A percentile compares a stretch with the other conserved stretches of the same genome.
Evolutionary conservation across 2,329 filamentous ascomycete genomes (phyloP).

Genomic region (Purpureocillium takamizusanense): DNA sequence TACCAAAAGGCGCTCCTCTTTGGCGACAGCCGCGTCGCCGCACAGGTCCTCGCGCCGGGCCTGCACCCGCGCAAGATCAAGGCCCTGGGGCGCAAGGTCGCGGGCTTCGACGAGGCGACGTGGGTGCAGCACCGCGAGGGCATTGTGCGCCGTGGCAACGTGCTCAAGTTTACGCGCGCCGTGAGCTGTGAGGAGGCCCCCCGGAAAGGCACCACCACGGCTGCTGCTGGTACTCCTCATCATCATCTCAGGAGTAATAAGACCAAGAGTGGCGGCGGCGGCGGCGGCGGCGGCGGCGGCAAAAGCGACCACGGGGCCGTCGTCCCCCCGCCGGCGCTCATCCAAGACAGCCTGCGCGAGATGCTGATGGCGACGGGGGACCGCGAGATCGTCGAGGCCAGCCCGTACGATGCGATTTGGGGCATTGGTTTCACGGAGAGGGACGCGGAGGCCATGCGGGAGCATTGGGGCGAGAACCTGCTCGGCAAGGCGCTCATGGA

Average conservation of each 20-base stretch:
- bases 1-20: conserved; percentile 43
- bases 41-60: conserved; percentile 36
- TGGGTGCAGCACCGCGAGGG: conserved; percentile 43
- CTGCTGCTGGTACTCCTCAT: too few species aligned
- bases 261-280: conserved; percentile 8
- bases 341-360: conserved; percentile 31
- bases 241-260: too few species aligned
- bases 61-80: conserved; percentile 38
- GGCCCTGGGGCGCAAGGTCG: conserved; percentile 44
- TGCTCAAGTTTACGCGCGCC: conserved; percentile 48
- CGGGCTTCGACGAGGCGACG: conserved; percentile 36
- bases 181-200: too few species aligned
- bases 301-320: too few species aligned
- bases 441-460: conserved; percentile 36
- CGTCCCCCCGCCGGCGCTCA: too few species aligned
- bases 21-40: conserved; percentile 31
- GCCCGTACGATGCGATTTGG: conserved; percentile 54
- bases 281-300: conserved; percentile 11
- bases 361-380: conserved; percentile 49
- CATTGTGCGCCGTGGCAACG: conserved; percentile 50
- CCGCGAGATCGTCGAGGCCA: conserved; percentile 53
- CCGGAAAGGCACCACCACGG: too few species aligned
- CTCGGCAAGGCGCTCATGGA: conserved; percentile 54
- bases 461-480: conserved; percentile 54
- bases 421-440: conserved; percentile 51